A percentile compares a stretch with the other conserved stretches of the same genome.
phyloP scores from a whole-genome alignment of 192 early-diverging fungal genomes.

The Backusella tarrabulga region DNA sequence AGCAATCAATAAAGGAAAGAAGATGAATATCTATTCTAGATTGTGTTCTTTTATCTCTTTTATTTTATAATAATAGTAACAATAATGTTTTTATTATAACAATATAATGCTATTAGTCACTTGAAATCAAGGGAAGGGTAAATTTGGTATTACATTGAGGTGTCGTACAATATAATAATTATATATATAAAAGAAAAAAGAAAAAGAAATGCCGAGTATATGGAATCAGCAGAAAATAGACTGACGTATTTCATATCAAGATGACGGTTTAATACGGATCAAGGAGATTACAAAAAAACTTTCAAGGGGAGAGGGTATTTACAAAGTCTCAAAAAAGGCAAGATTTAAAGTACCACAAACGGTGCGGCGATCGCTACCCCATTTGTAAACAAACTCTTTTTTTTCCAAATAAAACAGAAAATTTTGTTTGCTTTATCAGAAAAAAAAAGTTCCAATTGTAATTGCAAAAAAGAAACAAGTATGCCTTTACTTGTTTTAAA shows the following conservation, averaged over 20 bases:
- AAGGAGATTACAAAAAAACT: background rate
- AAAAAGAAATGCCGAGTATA: background rate
- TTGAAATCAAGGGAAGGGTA: background rate
- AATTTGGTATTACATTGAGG: background rate
- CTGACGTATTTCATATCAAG: conserved; percentile 1
- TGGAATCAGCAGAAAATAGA: conserved; percentile 4
- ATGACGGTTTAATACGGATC: background rate
- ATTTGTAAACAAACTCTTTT: background rate
- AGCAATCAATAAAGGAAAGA: background rate
- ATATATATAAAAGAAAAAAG: background rate
- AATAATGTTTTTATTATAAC: too few species aligned
- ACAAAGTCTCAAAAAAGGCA: background rate
- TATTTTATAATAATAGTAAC: background rate
- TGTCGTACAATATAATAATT: background rate
- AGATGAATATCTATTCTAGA: background rate
- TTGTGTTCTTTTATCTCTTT: too few species aligned
- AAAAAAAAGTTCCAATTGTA: background rate
- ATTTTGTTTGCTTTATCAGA: background rate
- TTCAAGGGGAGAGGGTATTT: background rate
- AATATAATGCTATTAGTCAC: background rate
- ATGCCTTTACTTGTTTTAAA: background rate
- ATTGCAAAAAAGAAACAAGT: background rate
- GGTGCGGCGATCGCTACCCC: background rate
- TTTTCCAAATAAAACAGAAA: background rate
- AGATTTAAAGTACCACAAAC: background rate